Evolutionary conservation across 257 asterid genomes (phyloP), one percentile per base, ranked within the genome.

Genomic region (Phtheirospermum japonicum): DNA sequence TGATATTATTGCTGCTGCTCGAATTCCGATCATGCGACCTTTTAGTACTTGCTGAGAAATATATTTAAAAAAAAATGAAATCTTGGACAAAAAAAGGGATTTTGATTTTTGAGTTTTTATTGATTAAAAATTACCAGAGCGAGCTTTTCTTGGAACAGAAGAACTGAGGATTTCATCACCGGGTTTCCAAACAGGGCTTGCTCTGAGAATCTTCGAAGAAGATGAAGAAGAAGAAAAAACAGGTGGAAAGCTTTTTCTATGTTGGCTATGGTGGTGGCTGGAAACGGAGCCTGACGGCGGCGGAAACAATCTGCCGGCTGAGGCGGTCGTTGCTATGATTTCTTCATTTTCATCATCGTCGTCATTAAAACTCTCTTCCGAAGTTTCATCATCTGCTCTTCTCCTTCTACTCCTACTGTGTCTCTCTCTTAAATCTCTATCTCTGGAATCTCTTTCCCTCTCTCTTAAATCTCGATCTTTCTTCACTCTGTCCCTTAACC

Each of bases 101-200:
- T 45, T 10, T 16, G 8, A 6, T 36, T 6, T 6, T 9, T 36
- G 42, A 50, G 17, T 5, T 14, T 2, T 4, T 9, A 23, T 7
- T 52, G 8, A 6, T 36, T 36, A 23, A 42, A 10, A 12, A 12
- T 48, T 72, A 93, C 99, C 95, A 30, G 99, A 75, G 11, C 99
- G 99, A 70, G 97, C 94, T 75, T 89, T 93, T 77, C 97, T 83
- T 2, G 99, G 99, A 18, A 93, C 94, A 9, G 95, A 75, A 61
- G 83, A 95, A 52, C 94, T 83, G 55, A 93, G 87, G 89, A 81
- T 82, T 77, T 89, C 99, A 55, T 89, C 95, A 19, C 54, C 28
- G 43, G 97, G 49, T 59, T 79, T 92, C 99, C 96, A 85, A 6
- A 86, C 97, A 26, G 96, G 94, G 7, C 87, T 82, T n/a, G 79